Evolutionary conservation across 1,284 basidiomycete species (phyloP).

Genomic region (Microbotryomycetes sp.): DNA sequence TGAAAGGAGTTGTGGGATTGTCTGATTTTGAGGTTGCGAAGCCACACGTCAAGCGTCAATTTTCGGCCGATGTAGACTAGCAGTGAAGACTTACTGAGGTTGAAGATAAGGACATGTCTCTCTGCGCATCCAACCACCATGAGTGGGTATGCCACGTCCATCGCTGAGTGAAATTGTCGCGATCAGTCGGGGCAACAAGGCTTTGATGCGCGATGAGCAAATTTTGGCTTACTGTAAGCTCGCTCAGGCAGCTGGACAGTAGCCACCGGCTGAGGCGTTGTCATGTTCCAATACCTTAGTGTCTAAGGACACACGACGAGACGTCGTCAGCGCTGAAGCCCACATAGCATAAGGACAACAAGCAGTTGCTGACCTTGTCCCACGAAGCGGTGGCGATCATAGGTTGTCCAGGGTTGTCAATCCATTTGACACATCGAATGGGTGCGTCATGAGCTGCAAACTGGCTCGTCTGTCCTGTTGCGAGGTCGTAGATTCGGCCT

Average conservation of each 20-base stretch:
- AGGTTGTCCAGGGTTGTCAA: slow-evolving; percentile 54
- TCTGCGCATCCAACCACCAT: slow-evolving; percentile 94
- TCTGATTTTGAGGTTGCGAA: neutral
- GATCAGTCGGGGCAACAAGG: slow-evolving; percentile 11
- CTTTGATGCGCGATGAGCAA: slow-evolving; percentile 37
- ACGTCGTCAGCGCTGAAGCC: too few species aligned
- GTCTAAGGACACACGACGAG: too few species aligned
- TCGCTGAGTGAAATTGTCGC: slow-evolving; percentile 44
- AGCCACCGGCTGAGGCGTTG: slow-evolving; percentile 63
- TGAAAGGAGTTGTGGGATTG: slow-evolving; percentile 68
- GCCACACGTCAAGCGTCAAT: neutral
- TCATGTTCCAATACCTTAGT: slow-evolving; percentile 81
- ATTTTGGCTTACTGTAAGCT: slow-evolving; percentile 55
- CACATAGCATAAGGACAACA: too few species aligned
- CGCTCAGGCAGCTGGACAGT: slow-evolving; percentile 77
- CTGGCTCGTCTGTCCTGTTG: slow-evolving; percentile 55
- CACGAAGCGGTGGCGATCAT: slow-evolving; percentile 69
- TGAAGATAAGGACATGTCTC: slow-evolving; percentile 79
- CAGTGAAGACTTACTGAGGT: slow-evolving; percentile 51
- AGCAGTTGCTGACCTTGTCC: slow-evolving; percentile 73
- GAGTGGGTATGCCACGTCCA: slow-evolving; percentile 77
- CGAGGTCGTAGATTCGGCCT: slow-evolving; percentile 61
- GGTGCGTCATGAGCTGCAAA: slow-evolving; percentile 80
- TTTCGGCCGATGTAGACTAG: neutral
- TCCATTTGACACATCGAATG: slow-evolving; percentile 67